Conservation (phyloP, 768 basidiomycete species). For the Serendipita vermifera region DNA sequence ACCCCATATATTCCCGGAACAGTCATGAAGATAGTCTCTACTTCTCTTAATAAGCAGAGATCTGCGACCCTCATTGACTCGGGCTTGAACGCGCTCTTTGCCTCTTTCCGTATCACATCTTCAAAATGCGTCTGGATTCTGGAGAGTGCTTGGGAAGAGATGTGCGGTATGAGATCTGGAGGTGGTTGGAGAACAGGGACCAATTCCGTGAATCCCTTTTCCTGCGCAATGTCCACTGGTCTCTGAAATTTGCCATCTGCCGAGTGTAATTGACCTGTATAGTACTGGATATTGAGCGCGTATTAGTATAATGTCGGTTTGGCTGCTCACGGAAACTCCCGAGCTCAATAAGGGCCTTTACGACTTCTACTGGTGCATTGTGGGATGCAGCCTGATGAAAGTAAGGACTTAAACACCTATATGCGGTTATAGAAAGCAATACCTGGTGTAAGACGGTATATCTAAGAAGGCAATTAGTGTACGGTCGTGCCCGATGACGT, state of each 20-base stretch:
- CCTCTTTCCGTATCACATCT: not conserved
- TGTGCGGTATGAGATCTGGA: not conserved
- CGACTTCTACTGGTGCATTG: not conserved
- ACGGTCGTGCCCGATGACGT: not conserved
- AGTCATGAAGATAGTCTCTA: conserved; percentile 1
- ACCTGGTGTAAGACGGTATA: conserved; percentile 6
- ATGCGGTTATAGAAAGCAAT: not conserved
- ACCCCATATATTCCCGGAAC: conserved; percentile 4
- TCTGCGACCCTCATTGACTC: not conserved
- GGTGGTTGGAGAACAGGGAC: not conserved
- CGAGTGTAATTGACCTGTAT: not conserved
- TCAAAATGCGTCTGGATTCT: not conserved
- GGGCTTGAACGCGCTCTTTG: not conserved
- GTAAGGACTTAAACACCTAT: not conserved
- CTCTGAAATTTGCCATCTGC: not conserved
- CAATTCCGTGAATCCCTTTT: not conserved
- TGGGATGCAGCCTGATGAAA: not conserved
- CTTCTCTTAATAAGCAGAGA: not conserved
- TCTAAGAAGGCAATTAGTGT: not conserved
- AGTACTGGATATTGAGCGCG: too few species aligned
- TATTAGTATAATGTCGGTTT: too few species aligned
- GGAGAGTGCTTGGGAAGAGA: not conserved
- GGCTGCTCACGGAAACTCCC: not conserved
- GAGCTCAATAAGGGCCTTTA: not conserved
- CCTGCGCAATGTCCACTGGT: not conserved